Evolutionary conservation across 2,329 filamentous ascomycete species (phyloP), one percentile per base, ranked within the genome.

Genomic region (Didymella glomerata): DNA sequence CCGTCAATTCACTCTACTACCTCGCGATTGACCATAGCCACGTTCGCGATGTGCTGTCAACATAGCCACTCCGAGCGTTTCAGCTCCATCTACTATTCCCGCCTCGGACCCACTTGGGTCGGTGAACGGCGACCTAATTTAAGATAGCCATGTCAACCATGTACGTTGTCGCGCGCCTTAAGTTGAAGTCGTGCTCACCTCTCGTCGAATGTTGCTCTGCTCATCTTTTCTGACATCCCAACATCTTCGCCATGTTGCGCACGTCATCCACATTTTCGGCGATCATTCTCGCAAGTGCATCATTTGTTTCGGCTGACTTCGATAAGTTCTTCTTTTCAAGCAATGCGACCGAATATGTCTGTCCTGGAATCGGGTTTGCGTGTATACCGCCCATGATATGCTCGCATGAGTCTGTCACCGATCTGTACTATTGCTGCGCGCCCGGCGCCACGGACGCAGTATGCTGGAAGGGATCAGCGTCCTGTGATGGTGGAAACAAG

Each of bases 391-490:
- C 65, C 1, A 45, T 47, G 38, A 61, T 60, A 13, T 66, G 65
- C 46, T 54, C 59, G 18, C 61, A 62, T 20, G 65, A 68, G 10
- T 22, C 36, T 41, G n/a, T 64, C 18, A 52, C 62, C 18, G 55
- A 64, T 46, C 49, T 64, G 40, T 59, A 45, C 48, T 68, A 68
- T 49, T 66, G 65, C 48, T 68, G 65, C 32, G 55, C 38, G 4
- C 47, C 61, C 24, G 65, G 58, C 22, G 28, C 53, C 7, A 60
- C 30, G 4, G 47, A 60, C 22, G 57, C 59, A 18, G 53, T 66
- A 9, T 68, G 65, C 28, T 68, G 61, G 59, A 49, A 48, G 16
- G 56, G 54, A 27, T 48, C 44, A 14, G 8, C 56, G 10, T 47
- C 48, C 6, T 60, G 56, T 24, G 57, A 60, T 38, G 55, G 60